Evolutionary conservation across 192 early-diverging fungal species (phyloP).

Genomic region (Coemansia sp.): DNA sequence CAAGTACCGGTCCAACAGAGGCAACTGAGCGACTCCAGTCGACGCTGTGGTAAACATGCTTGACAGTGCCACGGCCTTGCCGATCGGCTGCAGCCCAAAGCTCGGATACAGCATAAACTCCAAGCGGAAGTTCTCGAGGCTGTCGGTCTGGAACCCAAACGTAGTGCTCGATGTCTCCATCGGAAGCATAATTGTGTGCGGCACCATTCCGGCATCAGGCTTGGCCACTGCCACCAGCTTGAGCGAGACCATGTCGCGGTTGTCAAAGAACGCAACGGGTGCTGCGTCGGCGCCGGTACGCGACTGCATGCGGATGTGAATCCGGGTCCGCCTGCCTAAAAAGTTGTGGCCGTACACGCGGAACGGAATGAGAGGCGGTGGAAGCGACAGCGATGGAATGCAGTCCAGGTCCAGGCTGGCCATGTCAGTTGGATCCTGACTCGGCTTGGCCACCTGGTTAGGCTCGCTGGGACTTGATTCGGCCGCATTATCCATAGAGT

Average conservation of each 20-base stretch:
- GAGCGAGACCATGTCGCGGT: constrained; percentile 60
- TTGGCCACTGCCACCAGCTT: constrained; percentile 85
- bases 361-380: constrained; percentile 98
- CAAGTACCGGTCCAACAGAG: constrained; percentile 88
- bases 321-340: constrained; percentile 82
- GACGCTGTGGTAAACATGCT: constrained; percentile 58
- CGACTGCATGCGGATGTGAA: constrained; percentile 70
- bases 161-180: constrained; percentile 67
- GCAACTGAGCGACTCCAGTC: constrained; percentile 52
- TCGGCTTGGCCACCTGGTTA: constrained; percentile 3
- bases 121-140: constrained; percentile 72
- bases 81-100: constrained; percentile 93
- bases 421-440: constrained; percentile 49
- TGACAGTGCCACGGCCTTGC: constrained; percentile 78
- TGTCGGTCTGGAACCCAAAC: constrained; percentile 83
- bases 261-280: constrained; percentile 44
- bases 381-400: constrained; percentile 90
- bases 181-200: constrained; percentile 88
- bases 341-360: constrained; percentile 98
- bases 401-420: constrained; percentile 72
- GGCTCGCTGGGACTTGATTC: background rate
- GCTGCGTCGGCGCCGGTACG: constrained; percentile 40
- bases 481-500: background rate
- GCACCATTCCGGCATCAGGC: constrained; percentile 84
- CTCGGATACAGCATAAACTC: constrained; percentile 96